Base-by-base conservation (phyloP, 1,139 yeast species). In the Geotrichum reessii region DNA sequence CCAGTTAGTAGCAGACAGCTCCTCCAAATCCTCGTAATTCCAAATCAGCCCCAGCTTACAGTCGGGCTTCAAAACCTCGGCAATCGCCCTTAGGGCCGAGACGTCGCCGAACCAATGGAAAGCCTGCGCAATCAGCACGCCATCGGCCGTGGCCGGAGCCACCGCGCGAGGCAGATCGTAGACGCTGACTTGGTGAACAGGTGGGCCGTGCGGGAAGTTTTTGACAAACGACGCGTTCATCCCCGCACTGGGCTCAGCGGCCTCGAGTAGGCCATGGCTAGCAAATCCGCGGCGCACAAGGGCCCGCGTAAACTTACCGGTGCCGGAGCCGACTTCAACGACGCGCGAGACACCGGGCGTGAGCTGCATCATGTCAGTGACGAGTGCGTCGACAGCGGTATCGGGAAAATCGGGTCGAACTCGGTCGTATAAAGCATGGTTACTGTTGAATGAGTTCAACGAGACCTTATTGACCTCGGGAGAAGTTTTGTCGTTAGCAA, bases 21-120 rank as follows among this genome's bases (percentile, higher is more conserved):
- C 56, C 11, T 66, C 69, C 25, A 67, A 57, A 40, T 76, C 76
- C 66, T 84, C 88, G 63, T 76, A 81, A 68, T 84, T 84, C 89
- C 89, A 84, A 60, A 84, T 78, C 56, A 83, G 68, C 0, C 84
- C 87, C 33, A 84, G 73, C 54, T 67, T 67, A 3, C 80, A 82
- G 21, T 70, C 73, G 0, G 86, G 85, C 64, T 80, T 81, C 63
- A 85, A 73, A 0, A 84, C 82, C 28, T 88, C 73, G 47, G 73
- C 65, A 33, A 84, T 68, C 66, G 85, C 88, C 58, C 72, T 69
- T 47, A 84, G 68, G 1, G 86, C 75, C 4, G 72, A 75, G 1
- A 64, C 59, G 65, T 82, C 84, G 17, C 84, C 78, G 69, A 84
- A 85, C 89, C 89, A 84, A 65, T 84, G 89, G 69, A 81, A 84